These are phyloP conservation scores for Adenanthera pavonina DNA, from an alignment of 306 rosid species.

Conservation along the genomic window DNA sequence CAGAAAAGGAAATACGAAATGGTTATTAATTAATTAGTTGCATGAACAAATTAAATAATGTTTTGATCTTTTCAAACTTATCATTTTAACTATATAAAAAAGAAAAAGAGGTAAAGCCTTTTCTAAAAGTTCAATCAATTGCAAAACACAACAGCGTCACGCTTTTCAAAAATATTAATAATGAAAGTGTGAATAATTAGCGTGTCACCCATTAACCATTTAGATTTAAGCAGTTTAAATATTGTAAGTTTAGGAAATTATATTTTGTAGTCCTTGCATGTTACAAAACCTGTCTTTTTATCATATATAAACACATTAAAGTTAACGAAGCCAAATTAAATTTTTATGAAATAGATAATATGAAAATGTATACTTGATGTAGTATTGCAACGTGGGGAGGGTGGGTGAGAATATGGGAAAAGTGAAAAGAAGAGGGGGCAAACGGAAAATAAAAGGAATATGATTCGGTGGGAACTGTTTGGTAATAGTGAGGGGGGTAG, in stretches of 20 bases:
- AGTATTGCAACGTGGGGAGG: too few species aligned
- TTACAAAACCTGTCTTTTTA: background rate
- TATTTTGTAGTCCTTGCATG: background rate
- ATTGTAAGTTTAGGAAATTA: background rate
- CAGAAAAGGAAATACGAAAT: background rate
- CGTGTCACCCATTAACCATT: constrained; percentile 4
- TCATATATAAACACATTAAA: background rate
- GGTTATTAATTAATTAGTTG: constrained; percentile 24
- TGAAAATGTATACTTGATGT: background rate
- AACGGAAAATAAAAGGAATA: background rate
- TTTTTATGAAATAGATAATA: background rate
- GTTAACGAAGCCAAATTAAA: background rate
- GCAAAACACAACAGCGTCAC: constrained; percentile 19
- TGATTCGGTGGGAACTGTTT: constrained; percentile 45
- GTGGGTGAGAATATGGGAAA: background rate
- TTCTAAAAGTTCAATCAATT: constrained; percentile 35
- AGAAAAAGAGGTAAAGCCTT: constrained; percentile 15
- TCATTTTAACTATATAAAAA: background rate
- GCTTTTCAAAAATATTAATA: background rate
- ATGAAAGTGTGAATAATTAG: background rate
- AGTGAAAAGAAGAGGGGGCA: background rate
- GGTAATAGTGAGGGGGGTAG: constrained; percentile 39
- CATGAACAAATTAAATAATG: background rate
- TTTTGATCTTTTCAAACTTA: constrained; percentile 41
- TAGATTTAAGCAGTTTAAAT: background rate